A percentile compares a stretch with the other conserved stretches of the same genome.
Conservation (phyloP, 2,329 filamentous ascomycete species). For the Acrodontium crateriforme region DNA sequence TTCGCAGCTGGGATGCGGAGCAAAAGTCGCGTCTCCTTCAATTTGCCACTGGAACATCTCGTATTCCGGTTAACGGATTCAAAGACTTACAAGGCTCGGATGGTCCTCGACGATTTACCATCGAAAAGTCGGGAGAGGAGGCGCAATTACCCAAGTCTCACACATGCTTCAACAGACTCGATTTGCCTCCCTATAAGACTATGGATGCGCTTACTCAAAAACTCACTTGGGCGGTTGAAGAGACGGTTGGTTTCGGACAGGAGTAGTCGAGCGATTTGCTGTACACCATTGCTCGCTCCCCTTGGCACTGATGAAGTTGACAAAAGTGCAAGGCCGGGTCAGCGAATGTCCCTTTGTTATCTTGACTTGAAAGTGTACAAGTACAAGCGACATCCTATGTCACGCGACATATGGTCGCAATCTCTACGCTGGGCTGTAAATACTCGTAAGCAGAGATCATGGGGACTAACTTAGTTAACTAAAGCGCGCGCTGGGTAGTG, state of each 20-base stretch:
- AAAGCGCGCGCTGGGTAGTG: too few relatives aligned
- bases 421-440: too few relatives aligned
- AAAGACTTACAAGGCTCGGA: slow-evolving; percentile 97
- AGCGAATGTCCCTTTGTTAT: too few relatives aligned
- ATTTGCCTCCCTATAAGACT: slow-evolving; percentile 84
- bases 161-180: slow-evolving; percentile 96
- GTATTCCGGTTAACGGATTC: slow-evolving; percentile 98
- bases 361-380: too few relatives aligned
- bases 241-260: slow-evolving; percentile 97
- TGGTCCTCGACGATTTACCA: slow-evolving; percentile 87
- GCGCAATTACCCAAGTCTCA: slow-evolving; percentile 90
- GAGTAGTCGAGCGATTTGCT: slow-evolving; percentile 66
- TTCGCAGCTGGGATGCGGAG: slow-evolving; percentile 92
- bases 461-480: too few relatives aligned
- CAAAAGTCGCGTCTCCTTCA: slow-evolving; percentile 93
- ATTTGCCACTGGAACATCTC: slow-evolving; percentile 92
- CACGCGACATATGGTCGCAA: too few relatives aligned
- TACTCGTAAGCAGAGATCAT: too few relatives aligned
- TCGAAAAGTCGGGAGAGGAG: slow-evolving; percentile 91
- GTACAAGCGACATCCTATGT: too few relatives aligned
- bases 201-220: slow-evolving; percentile 77
- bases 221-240: slow-evolving; percentile 91
- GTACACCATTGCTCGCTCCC: too few relatives aligned
- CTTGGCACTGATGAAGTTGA: too few relatives aligned
- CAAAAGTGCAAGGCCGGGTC: too few relatives aligned